Conservation (phyloP, 2,329 filamentous ascomycete species). For the Leptographium flavum region DNA sequence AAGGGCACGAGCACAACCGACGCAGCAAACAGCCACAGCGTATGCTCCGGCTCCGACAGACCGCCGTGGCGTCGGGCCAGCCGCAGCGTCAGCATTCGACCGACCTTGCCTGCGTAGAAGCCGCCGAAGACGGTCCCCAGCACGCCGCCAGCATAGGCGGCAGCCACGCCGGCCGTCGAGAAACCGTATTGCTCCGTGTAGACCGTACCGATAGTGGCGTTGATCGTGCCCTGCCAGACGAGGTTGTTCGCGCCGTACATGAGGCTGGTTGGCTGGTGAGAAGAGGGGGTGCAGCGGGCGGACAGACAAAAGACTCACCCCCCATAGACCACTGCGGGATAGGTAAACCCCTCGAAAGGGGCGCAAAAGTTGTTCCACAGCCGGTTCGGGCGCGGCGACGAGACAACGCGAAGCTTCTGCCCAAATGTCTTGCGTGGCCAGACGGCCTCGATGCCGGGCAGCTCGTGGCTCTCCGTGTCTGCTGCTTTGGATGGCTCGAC, state of each 20-base stretch:
- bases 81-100: constrained; percentile 9
- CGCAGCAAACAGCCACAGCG: constrained; percentile 11
- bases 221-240: constrained; percentile 18
- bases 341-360: constrained; percentile 18
- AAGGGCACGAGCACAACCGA: constrained; percentile 11
- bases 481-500: not conserved
- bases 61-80: constrained; percentile 13
- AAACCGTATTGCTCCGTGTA: constrained; percentile 19
- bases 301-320: constrained; percentile 8
- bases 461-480: not conserved
- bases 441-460: constrained; percentile 1
- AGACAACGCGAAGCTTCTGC: constrained; percentile 19
- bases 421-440: constrained; percentile 21
- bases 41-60: constrained; percentile 13
- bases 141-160: constrained; percentile 15
- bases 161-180: constrained; percentile 15
- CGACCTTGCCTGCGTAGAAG: constrained; percentile 14
- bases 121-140: constrained; percentile 11
- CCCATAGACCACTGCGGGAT: constrained; percentile 26
- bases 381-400: constrained; percentile 19
- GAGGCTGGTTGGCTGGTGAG: too few species aligned
- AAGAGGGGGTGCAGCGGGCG: too few species aligned
- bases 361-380: constrained; percentile 16
- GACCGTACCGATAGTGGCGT: constrained; percentile 18
- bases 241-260: constrained; percentile 20